phyloP scores from a whole-genome alignment of 129 eudicot genomes.

The Centrapalus pauciflorus region DNA sequence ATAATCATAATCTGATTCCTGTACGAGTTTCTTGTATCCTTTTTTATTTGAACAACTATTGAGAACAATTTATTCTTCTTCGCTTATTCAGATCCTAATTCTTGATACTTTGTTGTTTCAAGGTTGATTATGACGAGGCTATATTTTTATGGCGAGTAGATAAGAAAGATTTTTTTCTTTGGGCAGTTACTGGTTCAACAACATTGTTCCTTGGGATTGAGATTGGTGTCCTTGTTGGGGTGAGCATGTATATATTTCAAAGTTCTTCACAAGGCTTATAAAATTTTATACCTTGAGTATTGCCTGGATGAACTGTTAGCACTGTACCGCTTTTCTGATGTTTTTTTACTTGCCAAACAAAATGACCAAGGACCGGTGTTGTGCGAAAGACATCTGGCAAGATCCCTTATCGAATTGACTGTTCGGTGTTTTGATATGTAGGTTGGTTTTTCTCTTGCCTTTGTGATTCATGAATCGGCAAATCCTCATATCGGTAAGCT shows the following conservation, averaged over 20 bases:
- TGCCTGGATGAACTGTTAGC: background rate
- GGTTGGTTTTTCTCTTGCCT: conserved; percentile 87
- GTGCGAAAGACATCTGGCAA: background rate
- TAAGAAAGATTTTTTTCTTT: conserved; percentile 75
- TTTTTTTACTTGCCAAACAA: conserved; percentile 4
- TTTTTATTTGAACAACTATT: no score
- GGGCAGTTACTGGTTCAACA: conserved; percentile 51
- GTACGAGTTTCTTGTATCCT: background rate
- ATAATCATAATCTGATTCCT: background rate
- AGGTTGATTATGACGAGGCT: conserved; percentile 77
- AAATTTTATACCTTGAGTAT: background rate
- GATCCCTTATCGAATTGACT: conserved; percentile 1
- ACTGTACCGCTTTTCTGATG: background rate
- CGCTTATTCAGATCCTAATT: conserved; percentile 7
- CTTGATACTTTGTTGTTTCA: conserved; percentile 19
- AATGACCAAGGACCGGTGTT: background rate
- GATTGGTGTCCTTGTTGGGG: conserved; percentile 81
- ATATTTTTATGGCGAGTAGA: no score
- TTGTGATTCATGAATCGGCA: conserved; percentile 83
- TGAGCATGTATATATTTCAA: no score
- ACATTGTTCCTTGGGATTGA: conserved; percentile 80
- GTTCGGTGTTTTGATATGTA: conserved; percentile 12
- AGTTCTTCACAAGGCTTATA: no score
- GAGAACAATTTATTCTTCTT: background rate
- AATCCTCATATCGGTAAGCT: conserved; percentile 80